Base-by-base conservation (phyloP, 2,329 filamentous ascomycete genomes). In the Claviceps digitariae region DNA sequence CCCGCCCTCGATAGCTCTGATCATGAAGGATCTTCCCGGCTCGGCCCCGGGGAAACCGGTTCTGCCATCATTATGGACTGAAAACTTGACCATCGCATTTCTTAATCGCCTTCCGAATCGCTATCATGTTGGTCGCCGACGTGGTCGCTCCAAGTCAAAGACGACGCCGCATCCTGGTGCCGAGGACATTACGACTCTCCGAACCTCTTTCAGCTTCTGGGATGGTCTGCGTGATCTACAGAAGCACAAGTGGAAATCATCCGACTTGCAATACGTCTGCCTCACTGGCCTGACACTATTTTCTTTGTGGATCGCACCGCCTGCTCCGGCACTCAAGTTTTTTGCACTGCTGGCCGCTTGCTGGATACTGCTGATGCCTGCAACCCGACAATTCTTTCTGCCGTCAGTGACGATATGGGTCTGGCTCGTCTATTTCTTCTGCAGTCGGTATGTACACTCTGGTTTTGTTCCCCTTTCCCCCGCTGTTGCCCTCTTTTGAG, bases 361-460 rank as follows among this genome's bases (percentile, higher is more conserved):
- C 55, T 73, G 82, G 59, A 81, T 90, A 34, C 74, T 95, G 41
- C 74, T 91, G 46, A 79, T 95, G 68, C 91, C 91, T 7, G 78
- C 88, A 50, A 94, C 90, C 3, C 79, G 88, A 58, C 91, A 97
- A 67, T 95, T 96, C 68, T 89, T 95, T 66, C 75, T 95, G 44
- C 90, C 91, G 10, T 90, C 90, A 52, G 75, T 93, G 55, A 85
- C 88, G 7, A 88, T 95, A 58, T 84, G 87, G 68, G 84, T 83
- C 25, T 97, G 90, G 81, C 75, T 96, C 43, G 74, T 96, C 49
- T 88, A 95, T 67, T 96, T 95, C 73, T 95, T 93, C 69, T 84
- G 85, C 58, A 93, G 87, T 75, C 86, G 91, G 89, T 95, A 82
- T 74, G 88, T 80, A 23, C 17, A 31, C 17, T 1, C 4, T 8